Evolutionary conservation across 202 grass and related monocot genomes (phyloP).

Genomic region (Zizania palustris): DNA sequence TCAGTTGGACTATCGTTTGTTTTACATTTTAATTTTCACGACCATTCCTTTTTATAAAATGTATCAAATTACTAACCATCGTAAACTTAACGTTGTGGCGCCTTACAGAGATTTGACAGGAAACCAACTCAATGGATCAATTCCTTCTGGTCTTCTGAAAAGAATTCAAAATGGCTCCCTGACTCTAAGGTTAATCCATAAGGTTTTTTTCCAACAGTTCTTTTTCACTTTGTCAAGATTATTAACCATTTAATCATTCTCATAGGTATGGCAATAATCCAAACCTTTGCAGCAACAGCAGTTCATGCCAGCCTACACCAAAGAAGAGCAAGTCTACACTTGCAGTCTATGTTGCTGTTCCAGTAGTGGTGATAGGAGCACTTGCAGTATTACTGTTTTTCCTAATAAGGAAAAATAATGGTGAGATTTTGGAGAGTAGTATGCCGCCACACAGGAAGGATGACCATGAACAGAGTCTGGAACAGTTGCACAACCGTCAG

Average conservation of each 20-base stretch:
- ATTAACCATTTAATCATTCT: background rate
- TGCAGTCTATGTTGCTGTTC: constrained; percentile 51
- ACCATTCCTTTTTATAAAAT: too few relatives aligned
- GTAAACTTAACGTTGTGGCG: background rate
- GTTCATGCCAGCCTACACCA: constrained; percentile 37
- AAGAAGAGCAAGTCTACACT: constrained; percentile 39
- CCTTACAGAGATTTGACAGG: constrained; percentile 61
- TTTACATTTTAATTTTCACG: too few relatives aligned
- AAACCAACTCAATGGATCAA: constrained; percentile 59
- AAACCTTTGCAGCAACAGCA: constrained; percentile 45
- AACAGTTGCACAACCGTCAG: constrained; percentile 2
- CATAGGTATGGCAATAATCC: constrained; percentile 52
- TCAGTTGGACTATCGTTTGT: too few relatives aligned
- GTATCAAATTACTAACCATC: too few relatives aligned
- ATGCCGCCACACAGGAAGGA: background rate
- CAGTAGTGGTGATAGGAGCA: constrained; percentile 36
- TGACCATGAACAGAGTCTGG: background rate
- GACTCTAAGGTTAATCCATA: constrained; percentile 49
- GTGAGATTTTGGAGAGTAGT: constrained; percentile 18
- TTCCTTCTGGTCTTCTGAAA: constrained; percentile 53
- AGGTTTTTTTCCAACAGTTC: background rate
- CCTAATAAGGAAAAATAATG: background rate
- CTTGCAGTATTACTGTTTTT: constrained; percentile 5
- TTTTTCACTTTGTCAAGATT: background rate
- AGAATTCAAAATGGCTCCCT: constrained; percentile 54